Evolutionary conservation across 805 yeast genomes (phyloP).

Genomic region (Tetrapisispora arboricola): DNA sequence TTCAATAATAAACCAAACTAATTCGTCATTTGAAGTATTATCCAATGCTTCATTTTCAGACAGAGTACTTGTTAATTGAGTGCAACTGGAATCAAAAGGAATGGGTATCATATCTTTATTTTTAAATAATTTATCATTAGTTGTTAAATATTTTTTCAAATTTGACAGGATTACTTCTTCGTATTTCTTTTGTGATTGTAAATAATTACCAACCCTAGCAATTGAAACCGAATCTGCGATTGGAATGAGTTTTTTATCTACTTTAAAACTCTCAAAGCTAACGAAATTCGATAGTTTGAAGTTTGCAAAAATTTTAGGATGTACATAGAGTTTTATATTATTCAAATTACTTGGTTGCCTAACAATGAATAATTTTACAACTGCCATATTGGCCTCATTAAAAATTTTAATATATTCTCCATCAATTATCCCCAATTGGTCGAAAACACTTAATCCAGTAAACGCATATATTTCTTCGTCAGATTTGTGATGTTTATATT

Average conservation of each 20-base stretch:
- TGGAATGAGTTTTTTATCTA: slow-evolving; percentile 7
- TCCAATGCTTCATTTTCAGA: no score
- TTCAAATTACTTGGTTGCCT: slow-evolving; percentile 16
- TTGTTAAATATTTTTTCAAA: slow-evolving; percentile 52
- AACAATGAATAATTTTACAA: slow-evolving; percentile 14
- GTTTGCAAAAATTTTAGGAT: slow-evolving; percentile 19
- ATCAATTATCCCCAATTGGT: slow-evolving; percentile 15
- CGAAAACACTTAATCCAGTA: slow-evolving; percentile 12
- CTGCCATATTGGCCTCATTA: slow-evolving; percentile 4
- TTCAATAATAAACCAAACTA: slow-evolving; percentile 80
- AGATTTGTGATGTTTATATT: no score
- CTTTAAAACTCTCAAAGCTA: slow-evolving; percentile 5
- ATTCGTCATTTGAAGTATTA: slow-evolving; percentile 41
- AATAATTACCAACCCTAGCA: slow-evolving; percentile 21
- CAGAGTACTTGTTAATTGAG: slow-evolving; percentile 9
- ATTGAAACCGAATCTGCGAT: slow-evolving; percentile 18
- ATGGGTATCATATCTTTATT: slow-evolving; percentile 69
- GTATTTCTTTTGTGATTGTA: slow-evolving; percentile 21
- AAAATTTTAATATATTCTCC: slow-evolving; percentile 15
- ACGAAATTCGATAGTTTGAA: slow-evolving; percentile 8
- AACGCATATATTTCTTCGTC: slow-evolving; percentile 23
- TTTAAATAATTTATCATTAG: slow-evolving; percentile 45
- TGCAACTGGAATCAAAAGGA: slow-evolving; percentile 43
- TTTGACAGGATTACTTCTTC: slow-evolving; percentile 39
- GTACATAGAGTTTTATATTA: slow-evolving; percentile 10